These are phyloP conservation scores for Setaria italica DNA, from an alignment of 202 grass and related monocot genomes.

Conservation along the genomic window DNA sequence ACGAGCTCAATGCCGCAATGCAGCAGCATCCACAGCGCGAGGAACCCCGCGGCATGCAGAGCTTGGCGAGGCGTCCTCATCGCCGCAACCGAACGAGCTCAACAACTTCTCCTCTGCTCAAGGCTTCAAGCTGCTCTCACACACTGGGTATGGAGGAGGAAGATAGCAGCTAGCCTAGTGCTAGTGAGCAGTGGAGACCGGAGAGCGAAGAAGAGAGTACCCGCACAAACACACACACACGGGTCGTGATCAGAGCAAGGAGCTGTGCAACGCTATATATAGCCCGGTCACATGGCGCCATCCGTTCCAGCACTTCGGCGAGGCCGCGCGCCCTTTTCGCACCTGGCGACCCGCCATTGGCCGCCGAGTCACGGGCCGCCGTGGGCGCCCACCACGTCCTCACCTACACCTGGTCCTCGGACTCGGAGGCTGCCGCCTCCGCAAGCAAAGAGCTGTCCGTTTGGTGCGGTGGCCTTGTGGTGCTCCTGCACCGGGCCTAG, in stretches of 20 bases:
- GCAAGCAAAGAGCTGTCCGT: constrained; percentile 38
- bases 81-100: not conserved
- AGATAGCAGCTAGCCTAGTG: not conserved
- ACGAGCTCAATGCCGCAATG: constrained; percentile 41
- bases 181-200: not conserved
- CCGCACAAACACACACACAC: not conserved
- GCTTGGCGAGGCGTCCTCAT: constrained; percentile 34
- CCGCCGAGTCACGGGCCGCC: constrained; percentile 47
- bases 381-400: constrained; percentile 42
- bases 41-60: constrained; percentile 4
- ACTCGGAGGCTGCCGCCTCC: constrained; percentile 25
- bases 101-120: constrained; percentile 5
- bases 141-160: not conserved
- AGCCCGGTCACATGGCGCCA: constrained; percentile 21
- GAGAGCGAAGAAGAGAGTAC: not conserved
- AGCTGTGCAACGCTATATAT: constrained; percentile 45
- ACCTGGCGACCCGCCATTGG: constrained; percentile 50
- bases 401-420: constrained; percentile 40
- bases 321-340: not conserved
- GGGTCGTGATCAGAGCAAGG: constrained; percentile 42
- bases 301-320: not conserved
- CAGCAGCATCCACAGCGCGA: constrained; percentile 50
- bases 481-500: constrained; percentile 64
- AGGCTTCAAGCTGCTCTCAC: not conserved
- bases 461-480: constrained; percentile 55